Evolutionary conservation across 1,284 basidiomycete genomes (phyloP), one percentile per base, ranked within the genome.

Genomic region (Fomitopsis palustris): DNA sequence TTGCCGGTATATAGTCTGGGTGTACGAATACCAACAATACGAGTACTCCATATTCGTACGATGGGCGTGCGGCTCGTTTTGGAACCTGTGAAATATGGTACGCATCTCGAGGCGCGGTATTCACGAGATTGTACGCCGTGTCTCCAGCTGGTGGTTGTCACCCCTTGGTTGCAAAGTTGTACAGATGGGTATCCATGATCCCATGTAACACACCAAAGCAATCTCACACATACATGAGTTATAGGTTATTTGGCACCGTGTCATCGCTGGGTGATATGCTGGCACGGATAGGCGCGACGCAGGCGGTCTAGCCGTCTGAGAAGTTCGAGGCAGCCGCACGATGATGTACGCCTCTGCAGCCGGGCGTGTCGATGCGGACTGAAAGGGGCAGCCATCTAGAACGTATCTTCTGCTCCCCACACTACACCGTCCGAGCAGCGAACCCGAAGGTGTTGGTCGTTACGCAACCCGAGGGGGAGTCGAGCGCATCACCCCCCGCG

Each of bases 11-110:
- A 52, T 37, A 52, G 33, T 52, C 49, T 35, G n/a, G 31, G 49
- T 52, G 49, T 52, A 52, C 49, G 49, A 52, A 52, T 52, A 52
- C 49, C 14, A 52, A 52, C 14, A 52, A 52, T 37, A 47, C 45
- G 45, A 47, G 12, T 47, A 47, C 25, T 29, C 27, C 6, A 27
- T 14, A 27, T 52, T 35, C 29, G 49, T 35, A 52, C 27, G 31
- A 37, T 31, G 31, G 31, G 35, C 49, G 31, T 52, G 25, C 29
- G 19, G 35, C 35, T 19, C 9, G 49, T 2, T 21, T 35, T 31
- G 31, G 49, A 8, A 35, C 49, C 49, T 23, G 12, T 31, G 31
- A 19, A 52, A 16, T 52, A 35, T 17, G 29, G 31, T 51, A 51
- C 17, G 27, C 31, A 31, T 17, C 17, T 51, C 19, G 49, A 51